Percentiles rank a stretch among this genome's conserved stretches.
phyloP scores from a whole-genome alignment of 2,329 filamentous ascomycete species.

The Colletotrichum magnum region DNA sequence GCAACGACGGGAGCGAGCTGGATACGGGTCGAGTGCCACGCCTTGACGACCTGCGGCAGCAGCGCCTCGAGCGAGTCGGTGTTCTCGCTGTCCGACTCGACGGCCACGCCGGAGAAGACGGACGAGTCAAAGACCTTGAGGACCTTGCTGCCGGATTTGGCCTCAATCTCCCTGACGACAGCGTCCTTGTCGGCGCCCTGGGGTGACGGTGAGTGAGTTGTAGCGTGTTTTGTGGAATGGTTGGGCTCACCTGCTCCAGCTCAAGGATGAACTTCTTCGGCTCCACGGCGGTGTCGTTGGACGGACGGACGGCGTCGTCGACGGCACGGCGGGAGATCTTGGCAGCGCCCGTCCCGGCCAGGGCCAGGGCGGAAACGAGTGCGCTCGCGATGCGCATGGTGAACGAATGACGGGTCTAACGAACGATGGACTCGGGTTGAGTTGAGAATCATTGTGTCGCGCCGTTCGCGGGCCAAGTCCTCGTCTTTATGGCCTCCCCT shows the following conservation, averaged over 20 bases:
- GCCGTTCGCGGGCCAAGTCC: not conserved
- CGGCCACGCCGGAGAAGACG: conserved; percentile 48
- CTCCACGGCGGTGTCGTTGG: conserved; percentile 25
- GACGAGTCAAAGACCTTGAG: conserved; percentile 44
- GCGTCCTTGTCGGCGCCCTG: conserved; percentile 34
- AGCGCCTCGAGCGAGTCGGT: conserved; percentile 41
- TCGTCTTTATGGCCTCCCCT: not conserved
- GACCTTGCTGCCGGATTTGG: conserved; percentile 28
- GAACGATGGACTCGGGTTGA: not conserved
- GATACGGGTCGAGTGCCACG: conserved; percentile 38
- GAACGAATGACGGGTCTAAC: not conserved
- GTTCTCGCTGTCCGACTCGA: conserved; percentile 41
- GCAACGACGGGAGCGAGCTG: conserved; percentile 33
- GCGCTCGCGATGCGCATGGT: conserved; percentile 31
- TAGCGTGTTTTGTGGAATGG: not conserved
- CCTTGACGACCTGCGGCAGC: conserved; percentile 26
- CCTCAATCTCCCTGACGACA: conserved; percentile 33
- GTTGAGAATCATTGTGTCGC: not conserved
- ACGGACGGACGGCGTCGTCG: conserved; percentile 15
- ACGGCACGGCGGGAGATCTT: conserved; percentile 26
- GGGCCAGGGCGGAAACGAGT: conserved; percentile 33
- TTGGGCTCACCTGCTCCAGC: conserved; percentile 19
- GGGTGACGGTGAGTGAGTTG: not conserved
- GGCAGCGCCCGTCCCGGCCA: conserved; percentile 29
- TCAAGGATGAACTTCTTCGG: conserved; percentile 41